phyloP scores from a whole-genome alignment of 1,284 basidiomycete genomes.

The Irpex rosettiformis region DNA sequence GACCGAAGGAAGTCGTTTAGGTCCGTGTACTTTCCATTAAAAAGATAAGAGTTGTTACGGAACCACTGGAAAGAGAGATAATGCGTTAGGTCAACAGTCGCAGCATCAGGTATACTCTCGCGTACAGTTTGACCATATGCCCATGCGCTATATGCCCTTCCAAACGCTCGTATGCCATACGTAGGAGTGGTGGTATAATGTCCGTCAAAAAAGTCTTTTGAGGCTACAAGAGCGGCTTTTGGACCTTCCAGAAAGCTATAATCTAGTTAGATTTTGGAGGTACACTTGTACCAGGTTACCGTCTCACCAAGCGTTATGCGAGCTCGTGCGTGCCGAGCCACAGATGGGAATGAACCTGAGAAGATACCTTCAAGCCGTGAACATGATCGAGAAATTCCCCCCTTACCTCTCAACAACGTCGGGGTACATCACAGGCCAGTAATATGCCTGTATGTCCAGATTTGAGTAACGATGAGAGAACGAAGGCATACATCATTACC shows the following conservation, averaged over 20 bases:
- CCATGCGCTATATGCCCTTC: slow-evolving; percentile 57
- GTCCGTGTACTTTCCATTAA: slow-evolving; percentile 41
- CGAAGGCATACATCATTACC: slow-evolving; percentile 24
- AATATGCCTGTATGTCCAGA: slow-evolving; percentile 43
- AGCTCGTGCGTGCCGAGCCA: slow-evolving; percentile 58
- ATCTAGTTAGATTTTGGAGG: not conserved
- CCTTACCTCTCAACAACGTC: slow-evolving; percentile 49
- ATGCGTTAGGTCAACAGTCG: not conserved
- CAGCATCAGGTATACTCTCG: no score
- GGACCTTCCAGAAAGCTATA: slow-evolving; percentile 59
- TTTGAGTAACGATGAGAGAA: not conserved
- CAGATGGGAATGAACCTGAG: slow-evolving; percentile 46
- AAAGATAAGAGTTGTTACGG: slow-evolving; percentile 45
- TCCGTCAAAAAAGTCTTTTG: slow-evolving; percentile 54
- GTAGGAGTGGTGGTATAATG: slow-evolving; percentile 48
- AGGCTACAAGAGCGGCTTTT: slow-evolving; percentile 51
- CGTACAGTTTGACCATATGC: slow-evolving; percentile 53
- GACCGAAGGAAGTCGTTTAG: slow-evolving; percentile 49
- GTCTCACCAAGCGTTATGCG: slow-evolving; percentile 55
- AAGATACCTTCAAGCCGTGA: slow-evolving; percentile 8
- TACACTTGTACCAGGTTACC: not conserved
- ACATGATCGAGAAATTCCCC: no score
- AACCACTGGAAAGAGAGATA: slow-evolving; percentile 42
- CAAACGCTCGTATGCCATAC: slow-evolving; percentile 51
- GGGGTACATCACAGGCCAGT: slow-evolving; percentile 60